Conservation (phyloP, 2,329 filamentous ascomycete genomes). For the Apiospora marii region DNA sequence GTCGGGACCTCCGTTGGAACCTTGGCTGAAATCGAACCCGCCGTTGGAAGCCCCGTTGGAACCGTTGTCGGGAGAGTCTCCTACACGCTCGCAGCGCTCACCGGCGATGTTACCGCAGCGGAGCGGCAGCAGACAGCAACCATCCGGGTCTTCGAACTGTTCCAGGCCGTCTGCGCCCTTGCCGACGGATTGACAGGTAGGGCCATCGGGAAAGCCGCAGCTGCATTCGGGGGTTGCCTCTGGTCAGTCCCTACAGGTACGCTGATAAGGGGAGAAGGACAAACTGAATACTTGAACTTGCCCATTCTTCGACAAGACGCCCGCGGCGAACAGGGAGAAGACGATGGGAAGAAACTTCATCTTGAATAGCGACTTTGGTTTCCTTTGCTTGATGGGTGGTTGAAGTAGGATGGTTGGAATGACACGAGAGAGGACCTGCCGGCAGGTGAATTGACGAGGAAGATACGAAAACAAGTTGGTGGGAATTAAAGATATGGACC, state of each 20-base stretch:
- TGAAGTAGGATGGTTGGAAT: neutral
- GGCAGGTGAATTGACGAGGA: neutral
- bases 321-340: neutral
- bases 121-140: neutral
- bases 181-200: neutral
- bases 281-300: neutral
- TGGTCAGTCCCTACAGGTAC: neutral
- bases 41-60: neutral
- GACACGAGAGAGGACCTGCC: neutral
- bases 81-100: slow-evolving; percentile 2
- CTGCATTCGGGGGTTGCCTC: neutral
- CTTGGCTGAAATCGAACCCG: neutral
- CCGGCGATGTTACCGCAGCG: neutral
- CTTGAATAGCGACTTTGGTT: neutral
- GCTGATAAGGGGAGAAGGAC: too few relatives aligned
- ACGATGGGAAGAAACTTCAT: neutral
- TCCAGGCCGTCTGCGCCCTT: neutral
- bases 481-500: neutral
- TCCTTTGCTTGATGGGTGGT: neutral
- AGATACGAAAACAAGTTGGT: neutral
- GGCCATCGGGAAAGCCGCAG: slow-evolving; percentile 10
- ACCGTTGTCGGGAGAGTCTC: neutral
- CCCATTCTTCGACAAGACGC: neutral
- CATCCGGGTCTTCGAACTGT: neutral
- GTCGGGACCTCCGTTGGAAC: neutral